A percentile compares a stretch with the other conserved stretches of the same genome.
phyloP scores from a whole-genome alignment of 2,329 filamentous ascomycete genomes.

The Botryotinia convoluta region DNA sequence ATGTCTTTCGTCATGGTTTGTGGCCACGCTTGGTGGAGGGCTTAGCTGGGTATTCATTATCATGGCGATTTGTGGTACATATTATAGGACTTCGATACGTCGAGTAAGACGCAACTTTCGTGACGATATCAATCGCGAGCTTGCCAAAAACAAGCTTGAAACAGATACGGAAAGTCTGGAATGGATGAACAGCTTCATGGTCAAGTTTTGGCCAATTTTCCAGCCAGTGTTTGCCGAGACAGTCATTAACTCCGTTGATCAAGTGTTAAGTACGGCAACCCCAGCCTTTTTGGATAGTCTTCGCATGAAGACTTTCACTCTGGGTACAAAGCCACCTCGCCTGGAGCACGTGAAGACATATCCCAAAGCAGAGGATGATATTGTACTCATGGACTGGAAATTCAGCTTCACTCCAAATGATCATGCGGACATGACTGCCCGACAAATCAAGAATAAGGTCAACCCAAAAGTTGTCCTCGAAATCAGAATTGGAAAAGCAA shows the following conservation, averaged over 20 bases:
- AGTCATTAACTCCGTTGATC: slow-evolving; percentile 90
- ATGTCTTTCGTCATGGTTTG: slow-evolving; percentile 84
- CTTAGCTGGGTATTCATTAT: slow-evolving; percentile 90
- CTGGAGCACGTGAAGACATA: slow-evolving; percentile 99
- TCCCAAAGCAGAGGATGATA: slow-evolving; percentile 90
- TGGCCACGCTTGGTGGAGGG: slow-evolving; percentile 85
- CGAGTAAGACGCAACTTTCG: slow-evolving; percentile 93
- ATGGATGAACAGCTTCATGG: slow-evolving; percentile 98
- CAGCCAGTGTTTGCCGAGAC: slow-evolving; percentile 89
- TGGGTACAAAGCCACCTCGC: slow-evolving; percentile 91
- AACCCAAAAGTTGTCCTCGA: slow-evolving; percentile 97
- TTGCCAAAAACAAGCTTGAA: slow-evolving; percentile 83
- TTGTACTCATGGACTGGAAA: slow-evolving; percentile 99
- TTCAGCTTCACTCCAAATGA: slow-evolving; percentile 99
- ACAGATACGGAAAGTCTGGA: slow-evolving; percentile 90
- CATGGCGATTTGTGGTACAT: slow-evolving; percentile 89
- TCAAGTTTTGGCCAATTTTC: slow-evolving; percentile 99
- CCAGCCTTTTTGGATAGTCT: slow-evolving; percentile 91
- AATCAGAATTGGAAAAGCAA: slow-evolving; percentile 89
- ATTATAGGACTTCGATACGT: slow-evolving; percentile 93
- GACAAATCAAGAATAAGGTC: slow-evolving; percentile 90
- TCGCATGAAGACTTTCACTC: slow-evolving; percentile 87
- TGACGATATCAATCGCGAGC: slow-evolving; percentile 86
- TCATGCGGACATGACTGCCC: slow-evolving; percentile 81
- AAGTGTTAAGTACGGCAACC: slow-evolving; percentile 89